These are phyloP conservation scores for Helotiales sp. DNA, from an alignment of 2,329 filamentous ascomycete species.

Conservation along the genomic window DNA sequence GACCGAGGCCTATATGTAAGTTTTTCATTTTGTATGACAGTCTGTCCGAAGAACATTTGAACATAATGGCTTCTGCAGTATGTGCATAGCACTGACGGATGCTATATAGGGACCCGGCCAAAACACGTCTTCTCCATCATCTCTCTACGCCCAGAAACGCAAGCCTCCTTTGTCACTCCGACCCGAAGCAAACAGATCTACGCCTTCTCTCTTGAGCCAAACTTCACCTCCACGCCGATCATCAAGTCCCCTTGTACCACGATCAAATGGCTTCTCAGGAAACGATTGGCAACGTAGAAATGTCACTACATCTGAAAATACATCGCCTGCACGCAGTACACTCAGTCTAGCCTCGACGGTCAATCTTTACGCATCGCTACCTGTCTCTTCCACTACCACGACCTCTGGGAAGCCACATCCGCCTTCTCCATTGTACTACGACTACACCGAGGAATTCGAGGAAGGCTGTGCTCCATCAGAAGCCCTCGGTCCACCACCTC, in stretches of 20 bases:
- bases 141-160: slow-evolving; percentile 32
- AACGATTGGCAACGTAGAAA: slow-evolving; percentile 26
- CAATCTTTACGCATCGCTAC: slow-evolving; percentile 23
- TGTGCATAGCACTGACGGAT: slow-evolving; percentile 1
- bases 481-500: slow-evolving; percentile 26
- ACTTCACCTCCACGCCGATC: slow-evolving; percentile 29
- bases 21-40: too few relatives aligned
- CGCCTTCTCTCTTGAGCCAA: slow-evolving; percentile 29
- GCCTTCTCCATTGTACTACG: slow-evolving; percentile 35
- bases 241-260: slow-evolving; percentile 25
- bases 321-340: slow-evolving; percentile 33
- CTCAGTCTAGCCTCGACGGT: slow-evolving; percentile 34
- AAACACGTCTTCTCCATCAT: slow-evolving; percentile 32
- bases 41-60: too few relatives aligned
- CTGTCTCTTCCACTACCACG: slow-evolving; percentile 26
- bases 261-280: slow-evolving; percentile 16
- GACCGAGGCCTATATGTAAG: slow-evolving; percentile 32
- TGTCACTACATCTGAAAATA: slow-evolving; percentile 26
- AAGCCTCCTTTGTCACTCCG: slow-evolving; percentile 28
- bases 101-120: slow-evolving; percentile 21
- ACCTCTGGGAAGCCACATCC: slow-evolving; percentile 29
- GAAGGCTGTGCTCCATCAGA: slow-evolving; percentile 22
- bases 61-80: background rate
- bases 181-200: slow-evolving; percentile 32
- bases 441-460: slow-evolving; percentile 38